Evolutionary conservation across 176 grass and related monocot genomes (phyloP), one percentile per base, ranked within the genome.

Genomic region (Oryza meridionalis): DNA sequence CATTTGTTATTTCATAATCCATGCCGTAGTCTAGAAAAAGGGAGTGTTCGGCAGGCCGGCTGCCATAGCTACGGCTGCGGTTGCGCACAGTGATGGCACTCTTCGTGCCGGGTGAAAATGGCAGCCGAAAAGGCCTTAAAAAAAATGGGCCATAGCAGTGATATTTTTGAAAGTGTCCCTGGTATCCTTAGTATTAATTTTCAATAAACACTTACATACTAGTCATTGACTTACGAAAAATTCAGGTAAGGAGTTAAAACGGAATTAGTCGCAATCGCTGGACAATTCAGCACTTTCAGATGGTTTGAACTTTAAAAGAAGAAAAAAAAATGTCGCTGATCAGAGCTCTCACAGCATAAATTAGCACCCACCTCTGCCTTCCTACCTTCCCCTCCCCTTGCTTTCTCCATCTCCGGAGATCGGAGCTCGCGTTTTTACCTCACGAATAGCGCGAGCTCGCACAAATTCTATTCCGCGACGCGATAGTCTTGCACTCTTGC

Each of bases 261-360:
- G 59, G 26, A 37, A 19, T 17, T 37, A 2, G 12, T 63, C 7
- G 17, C 44, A 76, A 76, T 58, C 35, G 21, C 45, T 29, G 2
- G 11, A 3, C 0, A 42, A 42, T 14, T 27, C 14, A 77, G 72
- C 11, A 49, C 46, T 49, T 55, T 55, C 1, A 55, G 6, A 43
- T 10, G 16, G 15, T 19, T 55, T 55, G 51, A 55, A 55, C 1
- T 55, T 55, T 55, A 1, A 6, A 53, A 5, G 51, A 46, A 65
- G 2, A 10, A 43, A 43, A 40, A 32, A 21, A 61, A 61, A 2
- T n/a, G 37, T 76, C 53, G 42, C 32, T 72, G 17, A 37, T 63
- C 5, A 83, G 31, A 65, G 1, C 31, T 24, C 53, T 10, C 45
- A 0, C 3, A 44, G 16, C 33, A 64, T 88, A 88, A 73, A 88